phyloP scores from a whole-genome alignment of 2,329 filamentous ascomycete species.

The Pestalotiopsis sp. region DNA sequence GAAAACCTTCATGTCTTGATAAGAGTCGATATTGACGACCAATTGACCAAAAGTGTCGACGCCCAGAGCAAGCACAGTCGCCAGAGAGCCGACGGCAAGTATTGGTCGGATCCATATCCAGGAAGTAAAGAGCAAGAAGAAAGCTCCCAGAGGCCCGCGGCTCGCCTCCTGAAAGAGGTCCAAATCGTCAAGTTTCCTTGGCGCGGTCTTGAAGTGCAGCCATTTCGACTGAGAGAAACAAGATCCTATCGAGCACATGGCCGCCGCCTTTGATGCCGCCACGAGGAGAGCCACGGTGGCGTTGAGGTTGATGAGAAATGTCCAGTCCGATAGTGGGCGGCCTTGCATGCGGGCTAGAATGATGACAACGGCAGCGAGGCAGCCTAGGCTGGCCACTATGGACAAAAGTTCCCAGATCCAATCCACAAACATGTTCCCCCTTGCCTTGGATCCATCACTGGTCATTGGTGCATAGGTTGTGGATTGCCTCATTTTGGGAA shows the following conservation, averaged over 20 bases:
- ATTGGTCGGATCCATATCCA: not conserved
- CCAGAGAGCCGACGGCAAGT: not conserved
- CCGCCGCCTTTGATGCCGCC: constrained; percentile 8
- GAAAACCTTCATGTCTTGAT: not conserved
- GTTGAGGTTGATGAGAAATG: not conserved
- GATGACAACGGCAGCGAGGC: not conserved
- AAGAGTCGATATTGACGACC: not conserved
- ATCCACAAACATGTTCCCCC: not conserved
- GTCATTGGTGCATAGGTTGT: not conserved
- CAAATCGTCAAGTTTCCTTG: constrained; percentile 14
- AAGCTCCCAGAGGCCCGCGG: constrained; percentile 14
- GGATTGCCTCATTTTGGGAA: not conserved
- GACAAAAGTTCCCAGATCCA: not conserved
- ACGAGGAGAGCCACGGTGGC: not conserved
- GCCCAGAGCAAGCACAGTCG: not conserved
- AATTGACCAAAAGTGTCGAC: not conserved
- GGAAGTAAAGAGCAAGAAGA: constrained; percentile 12
- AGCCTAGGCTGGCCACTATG: not conserved
- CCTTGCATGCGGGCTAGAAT: not conserved
- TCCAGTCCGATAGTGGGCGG: not conserved
- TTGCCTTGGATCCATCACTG: not conserved
- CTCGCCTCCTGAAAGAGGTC: constrained; percentile 20
- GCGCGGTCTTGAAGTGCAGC: constrained; percentile 14
- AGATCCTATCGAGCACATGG: constrained; percentile 12
- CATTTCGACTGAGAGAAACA: constrained; percentile 21